Conservation (phyloP, 371 early-diverging fungal genomes). For the Apophysomyces variabilis region DNA sequence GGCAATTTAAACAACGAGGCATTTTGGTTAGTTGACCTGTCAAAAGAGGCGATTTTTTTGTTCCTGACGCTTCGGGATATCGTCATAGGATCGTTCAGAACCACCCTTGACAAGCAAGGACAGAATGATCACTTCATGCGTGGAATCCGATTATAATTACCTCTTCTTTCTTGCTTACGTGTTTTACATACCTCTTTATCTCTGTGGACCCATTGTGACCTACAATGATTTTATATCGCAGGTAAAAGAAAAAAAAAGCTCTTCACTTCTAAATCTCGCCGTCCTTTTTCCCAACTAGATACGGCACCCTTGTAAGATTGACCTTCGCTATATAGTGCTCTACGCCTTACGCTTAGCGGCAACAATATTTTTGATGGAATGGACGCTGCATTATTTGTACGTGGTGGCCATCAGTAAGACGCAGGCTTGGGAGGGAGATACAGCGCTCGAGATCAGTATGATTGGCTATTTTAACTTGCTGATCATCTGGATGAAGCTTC, state of each 20-base stretch:
- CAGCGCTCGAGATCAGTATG: slow-evolving; percentile 77
- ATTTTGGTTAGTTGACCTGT: neutral
- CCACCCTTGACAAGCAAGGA: slow-evolving; percentile 51
- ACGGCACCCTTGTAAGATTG: slow-evolving; percentile 55
- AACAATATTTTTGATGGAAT: slow-evolving; percentile 78
- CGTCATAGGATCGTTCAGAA: slow-evolving; percentile 24
- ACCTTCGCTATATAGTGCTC: slow-evolving; percentile 29
- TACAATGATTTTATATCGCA: slow-evolving; percentile 86
- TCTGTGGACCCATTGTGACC: slow-evolving; percentile 91
- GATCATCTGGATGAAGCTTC: slow-evolving; percentile 88
- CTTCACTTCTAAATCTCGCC: neutral
- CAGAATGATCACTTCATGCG: slow-evolving; percentile 52
- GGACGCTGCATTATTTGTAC: slow-evolving; percentile 78
- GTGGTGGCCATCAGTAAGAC: slow-evolving; percentile 87
- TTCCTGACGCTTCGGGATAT: neutral
- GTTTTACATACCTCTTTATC: slow-evolving; percentile 82
- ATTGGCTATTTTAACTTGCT: slow-evolving; percentile 85
- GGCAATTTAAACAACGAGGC: slow-evolving; percentile 49
- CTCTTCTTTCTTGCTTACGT: slow-evolving; percentile 74
- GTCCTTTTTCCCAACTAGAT: slow-evolving; percentile 31
- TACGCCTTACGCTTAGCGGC: slow-evolving; percentile 59
- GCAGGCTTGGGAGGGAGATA: slow-evolving; percentile 75
- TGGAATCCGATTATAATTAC: slow-evolving; percentile 67
- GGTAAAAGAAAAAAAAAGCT: slow-evolving; percentile 32
- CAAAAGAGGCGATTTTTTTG: neutral